Base-by-base conservation (phyloP, 2,329 filamentous ascomycete genomes). In the Cladosporium oxysporum region DNA sequence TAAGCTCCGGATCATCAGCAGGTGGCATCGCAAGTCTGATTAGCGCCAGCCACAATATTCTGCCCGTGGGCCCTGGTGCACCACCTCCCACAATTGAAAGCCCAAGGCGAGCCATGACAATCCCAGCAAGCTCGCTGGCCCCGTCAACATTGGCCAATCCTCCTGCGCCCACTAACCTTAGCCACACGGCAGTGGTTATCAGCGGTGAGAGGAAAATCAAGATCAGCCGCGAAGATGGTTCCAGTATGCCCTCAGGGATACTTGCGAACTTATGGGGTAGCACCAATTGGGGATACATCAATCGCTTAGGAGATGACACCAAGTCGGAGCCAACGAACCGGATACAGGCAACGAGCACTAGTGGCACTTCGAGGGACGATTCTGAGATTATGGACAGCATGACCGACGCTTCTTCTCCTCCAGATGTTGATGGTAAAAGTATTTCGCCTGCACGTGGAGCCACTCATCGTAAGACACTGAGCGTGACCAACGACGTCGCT, bases 241-340 rank as follows among this genome's bases (percentile, higher is more conserved):
- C 84, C n/a, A 87, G 90, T 50, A 87, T 97, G 79, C 92, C 93
- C 1, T 91, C 91, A 59, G 92, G 92, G 16, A 88, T 97, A 68
- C 87, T 97, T 82, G 93, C 93, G 35, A 98, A 98, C 76, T 86
- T 96, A 65, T 98, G 94, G 94, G 94, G 94, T 59, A 96, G 89
- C 73, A 90, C 88, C 65, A 89, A 93, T 57, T 97, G 93, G 91
- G 87, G 87, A 16, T 86, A 87, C 69, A 79, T 90, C 66, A 90
- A 90, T 70, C 83, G 84, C 37, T 76, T 90, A 41, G 85, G 82
- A 23, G 84, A 86, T 55, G 83, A 85, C n/a, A 71, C 81, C 31
- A 78, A 78, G 57, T 65, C 69, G 18, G 62, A 47, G 60, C 74
- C 70, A 69, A 71, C 64, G 10, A 37, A 49, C 5, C 31, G 28